Percentiles rank a stretch among this genome's conserved stretches.
These are phyloP conservation scores for Xylaria curta DNA, from an alignment of 495 filamentous ascomycete genomes.

Conservation along the genomic window DNA sequence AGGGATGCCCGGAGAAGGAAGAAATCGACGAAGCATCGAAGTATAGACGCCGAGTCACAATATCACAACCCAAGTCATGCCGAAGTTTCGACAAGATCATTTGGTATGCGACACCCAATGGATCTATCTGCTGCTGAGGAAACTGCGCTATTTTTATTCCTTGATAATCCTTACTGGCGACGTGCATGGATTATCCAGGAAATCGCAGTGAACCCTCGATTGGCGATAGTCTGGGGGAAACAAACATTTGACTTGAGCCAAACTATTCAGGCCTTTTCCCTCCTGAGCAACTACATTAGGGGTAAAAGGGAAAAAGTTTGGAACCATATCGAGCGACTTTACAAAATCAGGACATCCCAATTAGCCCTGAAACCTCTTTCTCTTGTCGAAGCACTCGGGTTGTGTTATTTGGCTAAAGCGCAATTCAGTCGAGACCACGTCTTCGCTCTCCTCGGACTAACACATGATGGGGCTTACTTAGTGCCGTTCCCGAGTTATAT, in stretches of 20 bases:
- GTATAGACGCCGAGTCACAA: neutral
- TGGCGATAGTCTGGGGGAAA: slow-evolving; percentile 17
- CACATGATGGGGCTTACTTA: slow-evolving; percentile 20
- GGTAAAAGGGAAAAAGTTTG: slow-evolving; percentile 5
- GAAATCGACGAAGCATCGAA: neutral
- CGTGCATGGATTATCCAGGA: slow-evolving; percentile 25
- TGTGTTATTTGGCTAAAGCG: slow-evolving; percentile 20
- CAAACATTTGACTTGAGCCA: slow-evolving; percentile 20
- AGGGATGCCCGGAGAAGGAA: slow-evolving; percentile 6
- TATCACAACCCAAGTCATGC: neutral
- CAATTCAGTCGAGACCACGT: slow-evolving; percentile 17
- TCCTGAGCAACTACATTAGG: slow-evolving; percentile 12
- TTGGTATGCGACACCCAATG: neutral
- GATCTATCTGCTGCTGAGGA: slow-evolving; percentile 18
- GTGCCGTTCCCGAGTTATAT: slow-evolving; percentile 24
- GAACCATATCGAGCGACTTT: slow-evolving; percentile 15
- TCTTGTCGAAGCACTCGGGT: slow-evolving; percentile 18
- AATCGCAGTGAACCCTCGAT: slow-evolving; percentile 21
- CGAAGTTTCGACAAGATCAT: neutral
- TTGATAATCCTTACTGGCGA: slow-evolving; percentile 21
- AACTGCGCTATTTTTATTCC: slow-evolving; percentile 13
- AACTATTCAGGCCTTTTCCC: neutral
- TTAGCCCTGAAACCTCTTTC: slow-evolving; percentile 19
- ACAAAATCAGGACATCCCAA: slow-evolving; percentile 19
- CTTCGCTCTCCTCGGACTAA: slow-evolving; percentile 19